Evolutionary conservation across 164 flowering plant genomes (phyloP), one percentile per base, ranked within the genome.

Genomic region (Protea cynaroides): DNA sequence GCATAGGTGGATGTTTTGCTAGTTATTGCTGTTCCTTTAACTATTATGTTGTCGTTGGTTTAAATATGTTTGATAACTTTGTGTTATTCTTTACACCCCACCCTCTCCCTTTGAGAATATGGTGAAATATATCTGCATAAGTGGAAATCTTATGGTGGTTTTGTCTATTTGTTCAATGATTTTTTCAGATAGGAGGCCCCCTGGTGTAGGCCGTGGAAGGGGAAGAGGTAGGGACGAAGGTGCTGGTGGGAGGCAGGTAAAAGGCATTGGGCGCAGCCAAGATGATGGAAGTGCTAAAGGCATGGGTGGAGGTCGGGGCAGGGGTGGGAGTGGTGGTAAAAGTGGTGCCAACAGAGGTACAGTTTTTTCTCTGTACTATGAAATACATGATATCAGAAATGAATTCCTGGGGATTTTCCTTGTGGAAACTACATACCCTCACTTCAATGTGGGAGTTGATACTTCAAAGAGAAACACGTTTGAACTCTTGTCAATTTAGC

Each of bases 181-280:
- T 65, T 40, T 70, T 74, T 22, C 83, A 85, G 89, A 87, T 77
- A 77, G 92, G 67, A 87, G 73, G 61, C 92, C 89, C 59, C 89
- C 88, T 66, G 92, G 89, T 0, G 89, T 87, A 22, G 92, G 92
- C 19, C 87, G 86, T 73, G 92, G 88, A 65, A 78, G 89, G 62
- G 89, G 89, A 68, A 81, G 92, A 78, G 86, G 92, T 46, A 80
- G 89, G 69, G 92, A 84, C 43, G 92, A 87, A 50, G 79, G 81
- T 59, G 22, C 79, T 68, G 14, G 46, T 12, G 79, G 80, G 43
- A 70, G 83, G 67, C 72, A 73, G 63, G 70, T 66, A 44, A 84
- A 68, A 74, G 85, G 83, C 40, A 65, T 75, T 60, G 85, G 86
- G 25, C 80, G 80, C 74, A 85, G 87, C 13, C 58, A 76, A 43